phyloP scores from a whole-genome alignment of 1,284 basidiomycete genomes.

The Sanghuangporus sanghuang region DNA sequence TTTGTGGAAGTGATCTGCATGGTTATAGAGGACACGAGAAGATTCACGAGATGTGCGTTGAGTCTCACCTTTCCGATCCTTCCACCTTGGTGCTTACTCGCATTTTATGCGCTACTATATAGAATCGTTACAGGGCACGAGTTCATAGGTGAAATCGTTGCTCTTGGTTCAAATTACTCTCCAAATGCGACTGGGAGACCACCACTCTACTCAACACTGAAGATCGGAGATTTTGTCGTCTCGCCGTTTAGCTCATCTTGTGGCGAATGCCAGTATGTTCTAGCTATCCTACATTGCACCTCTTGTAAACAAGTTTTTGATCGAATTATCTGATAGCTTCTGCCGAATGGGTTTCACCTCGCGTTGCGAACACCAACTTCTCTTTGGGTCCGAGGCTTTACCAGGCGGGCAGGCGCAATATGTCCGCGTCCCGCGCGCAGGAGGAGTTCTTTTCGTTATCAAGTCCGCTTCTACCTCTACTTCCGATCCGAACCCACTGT shows the following conservation, averaged over 20 bases:
- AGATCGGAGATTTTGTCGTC: slow-evolving; percentile 79
- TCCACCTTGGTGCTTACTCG: slow-evolving; percentile 19
- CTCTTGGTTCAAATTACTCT: slow-evolving; percentile 62
- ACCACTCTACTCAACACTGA: slow-evolving; percentile 59
- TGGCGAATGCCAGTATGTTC: slow-evolving; percentile 69
- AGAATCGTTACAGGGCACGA: slow-evolving; percentile 78
- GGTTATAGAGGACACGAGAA: slow-evolving; percentile 60
- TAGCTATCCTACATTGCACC: slow-evolving; percentile 20
- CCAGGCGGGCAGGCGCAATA: slow-evolving; percentile 89
- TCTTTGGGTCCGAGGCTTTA: slow-evolving; percentile 71
- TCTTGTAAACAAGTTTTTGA: slow-evolving; percentile 78
- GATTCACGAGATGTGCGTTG: slow-evolving; percentile 31
- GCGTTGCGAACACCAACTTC: slow-evolving; percentile 60
- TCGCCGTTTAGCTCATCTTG: slow-evolving; percentile 85
- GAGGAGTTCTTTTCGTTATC: slow-evolving; percentile 72
- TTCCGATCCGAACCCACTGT: slow-evolving; percentile 22
- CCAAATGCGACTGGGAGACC: slow-evolving; percentile 44
- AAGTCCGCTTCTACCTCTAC: slow-evolving; percentile 38
- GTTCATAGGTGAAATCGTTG: slow-evolving; percentile 74
- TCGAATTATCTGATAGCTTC: slow-evolving; percentile 38
- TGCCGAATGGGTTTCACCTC: slow-evolving; percentile 76
- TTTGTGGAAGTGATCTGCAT: slow-evolving; percentile 84
- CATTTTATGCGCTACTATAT: background rate
- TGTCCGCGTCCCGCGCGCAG: slow-evolving; percentile 74
- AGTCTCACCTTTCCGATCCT: slow-evolving; percentile 3